Conservation (phyloP, 2,329 filamentous ascomycete genomes). For the Alternaria alternata region DNA sequence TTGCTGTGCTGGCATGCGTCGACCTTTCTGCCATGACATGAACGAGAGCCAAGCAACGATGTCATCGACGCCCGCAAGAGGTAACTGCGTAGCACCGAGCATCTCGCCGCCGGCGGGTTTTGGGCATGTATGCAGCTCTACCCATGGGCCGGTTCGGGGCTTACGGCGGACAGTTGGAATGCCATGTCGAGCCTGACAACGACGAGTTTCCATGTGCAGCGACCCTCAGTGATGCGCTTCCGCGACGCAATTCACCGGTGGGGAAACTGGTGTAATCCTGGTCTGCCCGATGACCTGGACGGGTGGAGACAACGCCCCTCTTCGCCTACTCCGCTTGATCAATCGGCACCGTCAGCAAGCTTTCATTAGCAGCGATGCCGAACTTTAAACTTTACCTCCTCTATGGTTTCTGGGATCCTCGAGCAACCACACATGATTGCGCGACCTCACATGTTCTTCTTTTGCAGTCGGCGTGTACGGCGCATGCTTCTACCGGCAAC, state of each 20-base stretch:
- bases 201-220: not conserved
- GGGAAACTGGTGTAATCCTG: slow-evolving; percentile 14
- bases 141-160: slow-evolving; percentile 12
- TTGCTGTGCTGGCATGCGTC: slow-evolving; percentile 16
- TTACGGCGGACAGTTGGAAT: not conserved
- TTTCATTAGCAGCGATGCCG: not conserved
- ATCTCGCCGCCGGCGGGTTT: slow-evolving; percentile 2
- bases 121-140: slow-evolving; percentile 11
- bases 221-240: slow-evolving; percentile 12
- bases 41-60: not conserved
- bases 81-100: slow-evolving; percentile 1
- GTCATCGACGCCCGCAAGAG: slow-evolving; percentile 2
- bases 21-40: not conserved
- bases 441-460: not conserved
- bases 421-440: not conserved
- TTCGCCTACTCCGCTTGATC: slow-evolving; percentile 27
- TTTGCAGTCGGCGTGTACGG: not conserved
- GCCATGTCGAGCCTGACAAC: slow-evolving; percentile 9
- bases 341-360: slow-evolving; percentile 22
- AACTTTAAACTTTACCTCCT: slow-evolving; percentile 4
- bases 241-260: slow-evolving; percentile 18
- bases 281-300: slow-evolving; percentile 32
- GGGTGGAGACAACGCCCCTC: slow-evolving; percentile 25
- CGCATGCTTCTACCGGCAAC: slow-evolving; percentile 3
- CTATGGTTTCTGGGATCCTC: not conserved